Evolutionary conservation across 192 early-diverging fungal genomes (phyloP).

Genomic region (Umbelopsis sp.): DNA sequence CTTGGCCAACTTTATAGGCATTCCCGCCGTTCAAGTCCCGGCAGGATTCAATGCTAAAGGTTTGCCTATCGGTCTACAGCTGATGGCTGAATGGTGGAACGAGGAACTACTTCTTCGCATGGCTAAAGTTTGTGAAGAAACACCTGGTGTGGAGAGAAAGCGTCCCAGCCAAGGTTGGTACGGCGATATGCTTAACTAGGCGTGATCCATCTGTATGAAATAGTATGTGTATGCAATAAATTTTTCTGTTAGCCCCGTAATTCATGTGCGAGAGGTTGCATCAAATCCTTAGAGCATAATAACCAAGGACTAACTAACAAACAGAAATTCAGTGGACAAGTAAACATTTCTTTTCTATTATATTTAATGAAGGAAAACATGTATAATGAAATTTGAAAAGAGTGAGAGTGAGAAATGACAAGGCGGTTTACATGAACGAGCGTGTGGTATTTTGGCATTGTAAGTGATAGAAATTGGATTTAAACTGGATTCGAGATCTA

Average conservation of each 20-base stretch:
- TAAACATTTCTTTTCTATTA: not conserved
- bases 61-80: conserved; percentile 68
- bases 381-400: not conserved
- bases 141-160: conserved; percentile 37
- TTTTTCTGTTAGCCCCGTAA: not conserved
- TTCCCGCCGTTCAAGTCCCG: conserved; percentile 64
- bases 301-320: too few relatives aligned
- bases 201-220: not conserved
- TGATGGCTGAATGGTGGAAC: conserved; percentile 71
- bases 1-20: conserved; percentile 66
- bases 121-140: conserved; percentile 54
- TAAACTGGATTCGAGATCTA: not conserved
- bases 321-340: too few relatives aligned
- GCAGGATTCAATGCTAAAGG: conserved; percentile 55
- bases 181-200: not conserved
- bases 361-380: not conserved
- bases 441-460: conserved; percentile 17
- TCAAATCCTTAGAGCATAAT: too few relatives aligned
- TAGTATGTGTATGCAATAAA: not conserved
- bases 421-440: conserved; percentile 16
- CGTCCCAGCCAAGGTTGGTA: conserved; percentile 32
- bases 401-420: conserved; percentile 1
- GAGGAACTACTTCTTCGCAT: conserved; percentile 63
- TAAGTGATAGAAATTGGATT: not conserved
- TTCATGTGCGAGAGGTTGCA: too few relatives aligned